Evolutionary conservation across 345 rosid genomes (phyloP).

Genomic region (Citrus maxima): DNA sequence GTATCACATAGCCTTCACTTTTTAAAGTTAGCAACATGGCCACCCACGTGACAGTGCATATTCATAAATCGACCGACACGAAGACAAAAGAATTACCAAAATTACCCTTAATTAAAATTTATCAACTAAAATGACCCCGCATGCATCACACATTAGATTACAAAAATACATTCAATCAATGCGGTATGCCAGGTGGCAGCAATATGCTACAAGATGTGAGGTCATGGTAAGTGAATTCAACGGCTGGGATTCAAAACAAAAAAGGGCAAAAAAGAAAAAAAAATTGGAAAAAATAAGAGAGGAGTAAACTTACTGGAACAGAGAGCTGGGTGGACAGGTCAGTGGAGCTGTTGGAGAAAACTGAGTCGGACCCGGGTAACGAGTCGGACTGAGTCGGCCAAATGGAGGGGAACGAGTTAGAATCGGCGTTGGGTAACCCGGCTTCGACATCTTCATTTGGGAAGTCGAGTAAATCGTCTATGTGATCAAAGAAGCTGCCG

Average conservation of each 20-base stretch:
- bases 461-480: conserved; percentile 84
- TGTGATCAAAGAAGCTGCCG: conserved; percentile 91
- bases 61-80: conserved; percentile 11
- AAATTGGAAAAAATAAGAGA: no score
- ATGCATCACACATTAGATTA: neutral
- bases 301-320: conserved; percentile 63
- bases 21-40: conserved; percentile 23
- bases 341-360: conserved; percentile 52
- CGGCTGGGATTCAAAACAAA: neutral
- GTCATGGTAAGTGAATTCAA: conserved; percentile 9
- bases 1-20: neutral
- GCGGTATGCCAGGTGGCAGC: neutral
- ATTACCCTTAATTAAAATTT: neutral
- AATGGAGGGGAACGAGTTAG: conserved; percentile 50
- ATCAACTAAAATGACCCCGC: neutral
- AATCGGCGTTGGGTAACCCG: conserved; percentile 28
- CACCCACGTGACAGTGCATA: conserved; percentile 41
- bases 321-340: conserved; percentile 79
- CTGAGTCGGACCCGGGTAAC: conserved; percentile 55
- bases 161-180: neutral
- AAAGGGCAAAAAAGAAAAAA: neutral
- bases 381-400: conserved; percentile 73
- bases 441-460: conserved; percentile 69
- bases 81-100: neutral
- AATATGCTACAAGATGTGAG: neutral